Evolutionary conservation across 2,329 filamentous ascomycete species (phyloP).

Genomic region (Pestalotiopsis sp.): DNA sequence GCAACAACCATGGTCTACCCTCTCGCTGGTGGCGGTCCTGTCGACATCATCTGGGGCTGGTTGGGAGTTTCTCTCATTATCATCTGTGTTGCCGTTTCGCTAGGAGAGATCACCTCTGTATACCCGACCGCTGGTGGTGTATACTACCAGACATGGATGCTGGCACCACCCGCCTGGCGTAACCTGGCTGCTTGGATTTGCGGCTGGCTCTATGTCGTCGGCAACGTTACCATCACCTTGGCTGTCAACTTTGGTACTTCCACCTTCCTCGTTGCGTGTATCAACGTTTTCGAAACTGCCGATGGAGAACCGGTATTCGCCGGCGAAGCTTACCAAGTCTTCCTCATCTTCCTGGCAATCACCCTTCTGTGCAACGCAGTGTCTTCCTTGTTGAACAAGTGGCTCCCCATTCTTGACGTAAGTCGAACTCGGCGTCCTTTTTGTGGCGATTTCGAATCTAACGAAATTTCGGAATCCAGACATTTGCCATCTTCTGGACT

Average conservation of each 20-base stretch:
- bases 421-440: conserved; percentile 34
- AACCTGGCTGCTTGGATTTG: conserved; percentile 70
- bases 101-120: conserved; percentile 75
- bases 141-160: conserved; percentile 80
- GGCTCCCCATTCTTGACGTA: conserved; percentile 71
- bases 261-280: conserved; percentile 59
- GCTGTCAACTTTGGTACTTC: conserved; percentile 82
- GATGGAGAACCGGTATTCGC: conserved; percentile 46
- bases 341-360: conserved; percentile 71
- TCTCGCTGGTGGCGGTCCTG: conserved; percentile 66
- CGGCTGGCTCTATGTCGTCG: conserved; percentile 77
- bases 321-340: conserved; percentile 64
- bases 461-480: conserved; percentile 6
- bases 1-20: conserved; percentile 72
- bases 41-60: conserved; percentile 76
- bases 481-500: conserved; percentile 52
- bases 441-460: conserved; percentile 23
- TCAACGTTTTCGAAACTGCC: conserved; percentile 56
- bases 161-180: conserved; percentile 63
- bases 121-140: conserved; percentile 79
- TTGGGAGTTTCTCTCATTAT: conserved; percentile 69
- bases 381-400: conserved; percentile 68
- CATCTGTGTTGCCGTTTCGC: conserved; percentile 69
- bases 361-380: conserved; percentile 67
- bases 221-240: conserved; percentile 82